Evolutionary conservation across 495 filamentous ascomycete genomes (phyloP).

Genomic region (Beverwykella pulmonaria): DNA sequence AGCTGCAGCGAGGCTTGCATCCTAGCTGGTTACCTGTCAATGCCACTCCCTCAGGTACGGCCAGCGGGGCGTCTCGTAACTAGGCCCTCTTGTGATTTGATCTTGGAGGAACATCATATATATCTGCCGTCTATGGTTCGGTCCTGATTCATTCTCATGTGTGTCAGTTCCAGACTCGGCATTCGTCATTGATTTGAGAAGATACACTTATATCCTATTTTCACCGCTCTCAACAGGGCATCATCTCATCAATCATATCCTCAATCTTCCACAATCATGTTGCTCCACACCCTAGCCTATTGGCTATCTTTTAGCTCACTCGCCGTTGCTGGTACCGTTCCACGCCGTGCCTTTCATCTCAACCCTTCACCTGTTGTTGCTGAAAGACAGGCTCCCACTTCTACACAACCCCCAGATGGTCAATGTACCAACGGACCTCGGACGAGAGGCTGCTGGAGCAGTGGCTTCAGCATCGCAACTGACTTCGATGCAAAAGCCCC

Average conservation of each 20-base stretch:
- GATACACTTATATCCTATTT: background rate
- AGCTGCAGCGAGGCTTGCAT: background rate
- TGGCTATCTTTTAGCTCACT: constrained; percentile 26
- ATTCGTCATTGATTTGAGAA: background rate
- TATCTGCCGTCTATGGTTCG: constrained; percentile 3
- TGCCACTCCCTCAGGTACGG: constrained; percentile 1
- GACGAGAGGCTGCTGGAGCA: constrained; percentile 38
- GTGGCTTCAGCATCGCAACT: constrained; percentile 40
- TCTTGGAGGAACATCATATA: constrained; percentile 13
- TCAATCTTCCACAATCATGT: constrained; percentile 12
- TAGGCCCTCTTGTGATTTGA: background rate
- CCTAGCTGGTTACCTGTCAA: constrained; percentile 1
- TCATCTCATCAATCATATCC: background rate
- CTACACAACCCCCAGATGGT: constrained; percentile 18
- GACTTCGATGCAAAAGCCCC: constrained; percentile 41
- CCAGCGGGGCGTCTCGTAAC: background rate
- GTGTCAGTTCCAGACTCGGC: background rate
- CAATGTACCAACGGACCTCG: constrained; percentile 36
- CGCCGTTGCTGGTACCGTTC: constrained; percentile 22
- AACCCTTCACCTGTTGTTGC: constrained; percentile 8
- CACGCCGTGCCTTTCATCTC: background rate
- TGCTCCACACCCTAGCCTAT: constrained; percentile 12
- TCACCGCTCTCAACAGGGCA: background rate
- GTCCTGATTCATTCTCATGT: background rate
- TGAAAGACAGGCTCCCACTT: constrained; percentile 24